These are phyloP conservation scores for Athelia sp. DNA, from an alignment of 1,284 basidiomycete species.

Conservation along the genomic window DNA sequence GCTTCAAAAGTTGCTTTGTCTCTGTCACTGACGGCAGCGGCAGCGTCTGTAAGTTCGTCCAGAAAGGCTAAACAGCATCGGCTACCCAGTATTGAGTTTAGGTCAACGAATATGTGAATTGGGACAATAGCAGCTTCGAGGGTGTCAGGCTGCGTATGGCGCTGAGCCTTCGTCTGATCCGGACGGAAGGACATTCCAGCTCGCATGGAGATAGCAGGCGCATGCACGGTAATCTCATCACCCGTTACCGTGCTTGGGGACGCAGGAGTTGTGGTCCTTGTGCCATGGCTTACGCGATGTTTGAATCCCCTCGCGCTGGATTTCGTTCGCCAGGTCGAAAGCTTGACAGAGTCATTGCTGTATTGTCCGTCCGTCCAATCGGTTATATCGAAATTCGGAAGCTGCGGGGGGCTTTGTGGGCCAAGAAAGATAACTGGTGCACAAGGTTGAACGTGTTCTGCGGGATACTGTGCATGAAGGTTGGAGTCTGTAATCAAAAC, in stretches of 20 bases:
- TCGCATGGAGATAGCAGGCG: slow-evolving; percentile 4
- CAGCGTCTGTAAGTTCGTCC: slow-evolving; percentile 22
- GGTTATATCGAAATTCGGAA: slow-evolving; percentile 51
- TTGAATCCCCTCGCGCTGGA: slow-evolving; percentile 12
- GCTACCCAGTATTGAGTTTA: slow-evolving; percentile 40
- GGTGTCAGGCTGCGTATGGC: slow-evolving; percentile 3
- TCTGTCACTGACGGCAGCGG: neutral
- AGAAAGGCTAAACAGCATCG: slow-evolving; percentile 35
- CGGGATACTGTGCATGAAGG: slow-evolving; percentile 45
- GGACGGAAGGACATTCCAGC: neutral
- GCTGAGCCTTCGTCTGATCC: neutral
- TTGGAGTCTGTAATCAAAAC: slow-evolving; percentile 60
- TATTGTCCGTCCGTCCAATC: slow-evolving; percentile 57
- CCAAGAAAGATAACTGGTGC: slow-evolving; percentile 11
- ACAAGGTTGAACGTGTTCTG: slow-evolving; percentile 36
- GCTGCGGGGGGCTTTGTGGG: slow-evolving; percentile 18
- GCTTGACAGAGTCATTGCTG: slow-evolving; percentile 39
- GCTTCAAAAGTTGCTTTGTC: slow-evolving; percentile 3
- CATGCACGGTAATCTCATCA: neutral
- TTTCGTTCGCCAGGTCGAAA: slow-evolving; percentile 58
- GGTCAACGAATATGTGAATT: slow-evolving; percentile 72
- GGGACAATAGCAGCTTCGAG: slow-evolving; percentile 46
- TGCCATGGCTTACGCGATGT: slow-evolving; percentile 6
- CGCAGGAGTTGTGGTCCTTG: slow-evolving; percentile 8
- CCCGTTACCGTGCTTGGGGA: neutral